A percentile compares a stretch with the other conserved stretches of the same genome.
Conservation (phyloP, 148 eudicot genomes). For the Suaeda aralocaspica region DNA sequence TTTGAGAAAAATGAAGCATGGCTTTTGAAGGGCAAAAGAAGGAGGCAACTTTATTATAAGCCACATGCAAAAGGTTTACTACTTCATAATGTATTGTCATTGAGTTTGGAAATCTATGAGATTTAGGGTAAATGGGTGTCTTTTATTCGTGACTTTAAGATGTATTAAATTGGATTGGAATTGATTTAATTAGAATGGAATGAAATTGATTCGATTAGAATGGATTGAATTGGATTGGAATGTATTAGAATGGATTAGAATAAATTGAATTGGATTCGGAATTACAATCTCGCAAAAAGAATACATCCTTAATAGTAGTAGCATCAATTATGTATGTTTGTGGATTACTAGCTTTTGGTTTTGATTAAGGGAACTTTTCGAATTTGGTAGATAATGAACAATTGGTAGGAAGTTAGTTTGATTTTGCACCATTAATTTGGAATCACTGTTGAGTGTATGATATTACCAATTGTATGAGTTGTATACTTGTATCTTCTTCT, state of each 20-base stretch:
- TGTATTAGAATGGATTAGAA: too few relatives aligned
- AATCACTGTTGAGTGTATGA: too few relatives aligned
- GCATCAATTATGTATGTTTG: not conserved
- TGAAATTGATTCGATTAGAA: too few relatives aligned
- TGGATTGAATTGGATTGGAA: too few relatives aligned
- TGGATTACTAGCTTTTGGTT: not conserved
- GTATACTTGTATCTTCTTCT: not conserved
- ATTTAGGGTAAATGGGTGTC: too few relatives aligned
- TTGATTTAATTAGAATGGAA: too few relatives aligned
- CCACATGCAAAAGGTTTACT: slow-evolving; percentile 28
- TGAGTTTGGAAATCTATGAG: slow-evolving; percentile 13
- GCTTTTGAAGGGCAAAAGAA: slow-evolving; percentile 21
- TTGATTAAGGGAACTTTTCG: not conserved
- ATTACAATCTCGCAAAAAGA: too few relatives aligned
- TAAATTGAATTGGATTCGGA: too few relatives aligned
- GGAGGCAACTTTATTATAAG: slow-evolving; percentile 23
- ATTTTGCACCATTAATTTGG: slow-evolving; percentile 17
- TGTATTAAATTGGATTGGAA: too few relatives aligned
- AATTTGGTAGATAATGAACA: slow-evolving; percentile 1
- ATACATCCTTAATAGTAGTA: too few relatives aligned
- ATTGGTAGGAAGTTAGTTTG: not conserved
- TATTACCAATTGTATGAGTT: too few relatives aligned
- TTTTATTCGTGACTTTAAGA: too few relatives aligned
- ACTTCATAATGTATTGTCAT: slow-evolving; percentile 17
- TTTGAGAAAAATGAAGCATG: slow-evolving; percentile 26